Base-by-base conservation (phyloP, 371 early-diverging fungal genomes). In the Zancudomyces culisetae region DNA sequence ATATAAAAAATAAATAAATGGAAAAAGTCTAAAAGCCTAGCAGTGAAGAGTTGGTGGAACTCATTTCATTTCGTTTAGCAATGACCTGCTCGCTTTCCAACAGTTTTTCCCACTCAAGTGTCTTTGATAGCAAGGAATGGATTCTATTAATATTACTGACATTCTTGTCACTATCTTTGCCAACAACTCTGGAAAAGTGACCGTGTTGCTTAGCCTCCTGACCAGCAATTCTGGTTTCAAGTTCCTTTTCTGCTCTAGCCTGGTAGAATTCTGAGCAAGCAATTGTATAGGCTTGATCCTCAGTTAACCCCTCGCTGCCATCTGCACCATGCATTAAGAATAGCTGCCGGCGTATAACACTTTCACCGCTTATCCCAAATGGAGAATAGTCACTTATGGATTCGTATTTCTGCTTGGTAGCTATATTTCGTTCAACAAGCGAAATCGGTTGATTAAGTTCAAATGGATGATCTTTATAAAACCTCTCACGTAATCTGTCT, bases 381-480 rank as follows among this genome's bases (percentile, higher is more conserved):
- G 35, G 15, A 4, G 28, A 35, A n/a, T n/a, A n/a, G 3, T 13
- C 28, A 2, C 10, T 2, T 18, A 49, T 21, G 3, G 30, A 27
- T 35, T 49, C 50, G 22, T 23, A 27, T 18, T 12, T 24, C 15
- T 49, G 29, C 20, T 35, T 41, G 2, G 3, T 27, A 6, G 13
- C 27, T 4, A 62, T 62, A 8, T 71, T 69, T 22, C 66, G 66
- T 60, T 83, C 81, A 1, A 78, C 72, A 43, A 85, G 56, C 6
- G 71, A 58, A 27, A 72, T 63, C 24, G 90, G 87, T 52, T 81
- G 71, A 22, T 72, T 61, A 53, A 80, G 64, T 69, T 91, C 92
- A 61, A 80, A 85, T 20, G 90, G 90, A 61, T 91, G 92, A 70
- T 87, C 83, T 57, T 74, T 71, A 65, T 83, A 91, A 59, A 91